These are phyloP conservation scores for Macrolepiota fuliginosa DNA, from an alignment of 768 basidiomycete species.

Conservation along the genomic window DNA sequence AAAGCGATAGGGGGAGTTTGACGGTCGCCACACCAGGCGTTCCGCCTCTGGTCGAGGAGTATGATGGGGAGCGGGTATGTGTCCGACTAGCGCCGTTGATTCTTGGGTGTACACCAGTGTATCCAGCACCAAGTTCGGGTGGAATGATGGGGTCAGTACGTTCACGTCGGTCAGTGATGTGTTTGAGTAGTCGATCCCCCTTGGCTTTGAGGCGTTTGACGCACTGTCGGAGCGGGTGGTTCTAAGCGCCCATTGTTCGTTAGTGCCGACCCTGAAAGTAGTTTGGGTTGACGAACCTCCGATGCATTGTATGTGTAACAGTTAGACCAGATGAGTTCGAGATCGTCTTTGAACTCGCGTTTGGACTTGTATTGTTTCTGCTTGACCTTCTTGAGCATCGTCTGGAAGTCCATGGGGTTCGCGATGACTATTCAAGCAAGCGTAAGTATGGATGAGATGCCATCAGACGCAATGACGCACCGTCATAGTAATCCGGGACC, in stretches of 20 bases:
- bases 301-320: conserved; percentile 90
- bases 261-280: background rate
- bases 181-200: conserved; percentile 80
- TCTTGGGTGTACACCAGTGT: conserved; percentile 29
- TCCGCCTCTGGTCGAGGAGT: conserved; percentile 23
- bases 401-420: conserved; percentile 93
- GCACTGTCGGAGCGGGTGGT: conserved; percentile 83
- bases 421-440: conserved; percentile 65
- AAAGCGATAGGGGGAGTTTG: conserved; percentile 23
- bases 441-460: conserved; percentile 10
- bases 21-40: conserved; percentile 27
- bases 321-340: conserved; percentile 97
- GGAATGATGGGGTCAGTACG: conserved; percentile 71
- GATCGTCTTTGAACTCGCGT: conserved; percentile 88
- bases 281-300: conserved; percentile 62
- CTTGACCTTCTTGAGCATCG: conserved; percentile 94
- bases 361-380: conserved; percentile 90
- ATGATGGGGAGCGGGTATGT: conserved; percentile 38
- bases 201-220: conserved; percentile 81
- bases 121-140: conserved; percentile 31
- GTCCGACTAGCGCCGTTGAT: conserved; percentile 40
- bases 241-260: conserved; percentile 38
- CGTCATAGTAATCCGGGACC: conserved; percentile 90
- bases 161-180: conserved; percentile 88
- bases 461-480: conserved; percentile 40